A percentile compares a stretch with the other conserved stretches of the same genome.
These are phyloP conservation scores for Quercus berberidifolia DNA, from an alignment of 306 rosid genomes.

Conservation along the genomic window DNA sequence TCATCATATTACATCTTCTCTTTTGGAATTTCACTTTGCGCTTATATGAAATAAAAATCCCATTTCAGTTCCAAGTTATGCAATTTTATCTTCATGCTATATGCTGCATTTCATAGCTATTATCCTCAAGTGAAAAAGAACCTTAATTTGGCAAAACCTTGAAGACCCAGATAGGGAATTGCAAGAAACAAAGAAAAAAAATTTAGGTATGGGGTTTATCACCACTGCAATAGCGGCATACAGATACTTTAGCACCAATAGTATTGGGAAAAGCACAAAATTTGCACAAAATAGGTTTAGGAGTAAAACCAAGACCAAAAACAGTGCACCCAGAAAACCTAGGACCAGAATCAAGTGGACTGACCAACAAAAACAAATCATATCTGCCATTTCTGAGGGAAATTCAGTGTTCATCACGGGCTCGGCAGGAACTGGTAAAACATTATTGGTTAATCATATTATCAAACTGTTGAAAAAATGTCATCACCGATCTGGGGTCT, in stretches of 20 bases:
- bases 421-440: constrained; percentile 56
- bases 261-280: not conserved
- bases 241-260: constrained; percentile 30
- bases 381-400: constrained; percentile 30
- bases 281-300: not conserved
- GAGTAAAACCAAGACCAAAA: not conserved
- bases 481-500: constrained; percentile 36
- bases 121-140: not conserved
- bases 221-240: constrained; percentile 8
- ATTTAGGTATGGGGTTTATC: constrained; percentile 4
- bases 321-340: not conserved
- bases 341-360: constrained; percentile 35
- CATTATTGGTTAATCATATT: constrained; percentile 31
- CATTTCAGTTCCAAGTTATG: not conserved
- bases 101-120: not conserved
- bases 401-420: constrained; percentile 52
- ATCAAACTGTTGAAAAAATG: constrained; percentile 26
- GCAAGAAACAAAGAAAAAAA: not conserved
- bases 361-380: constrained; percentile 35
- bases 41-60: not conserved
- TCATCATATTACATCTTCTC: no score
- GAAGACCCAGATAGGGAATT: constrained; percentile 9
- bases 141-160: not conserved
- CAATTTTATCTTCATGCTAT: not conserved
- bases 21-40: no score